Evolutionary conservation across 768 basidiomycete species (phyloP), one percentile per base, ranked within the genome.

Genomic region (Trametes cinnabarina): DNA sequence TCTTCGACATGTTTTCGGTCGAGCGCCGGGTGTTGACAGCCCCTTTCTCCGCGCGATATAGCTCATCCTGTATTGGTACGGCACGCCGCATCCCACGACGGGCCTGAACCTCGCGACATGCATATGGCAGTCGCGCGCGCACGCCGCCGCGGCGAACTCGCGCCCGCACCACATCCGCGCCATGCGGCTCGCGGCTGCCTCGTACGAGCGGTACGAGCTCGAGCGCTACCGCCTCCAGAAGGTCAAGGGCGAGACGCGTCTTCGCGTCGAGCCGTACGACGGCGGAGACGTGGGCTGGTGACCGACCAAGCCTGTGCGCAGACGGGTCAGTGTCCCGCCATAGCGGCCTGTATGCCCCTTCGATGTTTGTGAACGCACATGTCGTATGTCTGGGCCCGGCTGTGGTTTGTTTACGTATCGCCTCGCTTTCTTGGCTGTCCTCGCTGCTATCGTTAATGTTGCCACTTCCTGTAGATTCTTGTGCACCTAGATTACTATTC

Each of bases 11-110:
- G 42, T 15, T 46, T 17, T n/a, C n/a, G n/a, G n/a, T n/a, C 7
- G 30, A 32, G 12, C 6, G 6, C 40, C 41, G 26, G 3, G 22
- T 30, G 32, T 39, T 47, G 28, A 12, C 8, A 53, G 49, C 4
- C 30, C 51, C 49, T 54, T n/a, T 14, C 26, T 40, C 63, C 49
- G 68, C 40, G 28, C 19, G 58, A 39, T 40, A 32, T 42, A 92
- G 83, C 77, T 98, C 30, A 82, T 97, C 50, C 77, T 95, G 69
- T 98, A 98, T 71, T 98, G 96, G 95, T 95, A 94, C 65, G 94
- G 94, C 10, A 79, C 87, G 28, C 94, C 94, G 1, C 75, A 91
- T 63, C 79, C 80, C 47, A 69, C 77, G 35, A 89, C 90, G 0
- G 86, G 93, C 1, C 77, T 90, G 73, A 98, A 98, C 71, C 83